Base-by-base conservation (phyloP, 768 basidiomycete species). In the Mycena sanguinolenta region DNA sequence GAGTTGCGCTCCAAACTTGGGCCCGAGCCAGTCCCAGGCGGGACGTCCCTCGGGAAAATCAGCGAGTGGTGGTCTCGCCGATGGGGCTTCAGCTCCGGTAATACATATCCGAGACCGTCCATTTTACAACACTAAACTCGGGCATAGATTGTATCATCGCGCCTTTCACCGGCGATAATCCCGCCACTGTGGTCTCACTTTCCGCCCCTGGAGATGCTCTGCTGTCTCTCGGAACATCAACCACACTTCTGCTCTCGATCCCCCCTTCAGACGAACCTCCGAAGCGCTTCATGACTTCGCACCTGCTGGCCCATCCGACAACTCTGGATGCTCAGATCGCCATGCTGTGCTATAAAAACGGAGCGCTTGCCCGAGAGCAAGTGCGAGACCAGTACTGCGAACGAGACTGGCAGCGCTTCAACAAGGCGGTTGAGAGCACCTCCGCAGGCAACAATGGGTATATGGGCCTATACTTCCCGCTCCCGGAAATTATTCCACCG, bases 261-360 rank as follows among this genome's bases (percentile, higher is more conserved):
- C 91, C 92, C 7, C 91, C 90, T 7, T 82, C 88, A 9, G 85
- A 88, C 68, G 84, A 80, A 5, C 87, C 91, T 19, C 92, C 93
- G 4, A 87, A 88, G 78, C 83, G 93, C 69, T 88, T 92, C 77
- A 93, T 90, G 4, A 91, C 90, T 10, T 94, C 92, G 6, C 93
- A 93, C 79, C 85, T 92, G 23, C 88, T 93, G 66, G 86, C 92
- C 1, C 90, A 92, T 77, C 94, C 92, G 3, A 91, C 90, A 0
- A 83, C 84, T 23, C 76, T 81, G 4, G 82, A 86, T 42, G 89
- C 87, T 1, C 90, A 93, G 75, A 95, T 96, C 76, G 92, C 91
- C 36, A 97, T 97, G 95, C 87, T 97, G 13, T 96, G 95, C 79
- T 95, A 95, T 83, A 96, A 95, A 80, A 94, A 96, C 74, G 94